A percentile compares a stretch with the other conserved stretches of the same genome.
Conservation (phyloP, 129 eudicot genomes). For the Artemisia argyi region DNA sequence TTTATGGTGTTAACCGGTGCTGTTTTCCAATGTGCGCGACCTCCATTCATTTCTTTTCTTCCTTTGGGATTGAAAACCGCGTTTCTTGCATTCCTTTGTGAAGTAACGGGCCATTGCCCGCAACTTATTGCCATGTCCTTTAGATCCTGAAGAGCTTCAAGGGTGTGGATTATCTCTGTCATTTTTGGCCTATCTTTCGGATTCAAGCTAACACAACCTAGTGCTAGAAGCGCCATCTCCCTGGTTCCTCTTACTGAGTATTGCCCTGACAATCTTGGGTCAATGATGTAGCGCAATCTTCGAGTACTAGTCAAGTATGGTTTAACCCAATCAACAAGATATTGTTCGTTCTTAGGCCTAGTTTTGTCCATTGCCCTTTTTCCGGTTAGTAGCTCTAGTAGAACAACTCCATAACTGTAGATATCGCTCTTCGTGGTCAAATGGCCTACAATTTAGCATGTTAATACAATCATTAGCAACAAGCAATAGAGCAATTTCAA, state of each 20-base stretch:
- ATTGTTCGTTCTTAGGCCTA: constrained; percentile 67
- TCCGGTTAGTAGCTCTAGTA: constrained; percentile 80
- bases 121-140: constrained; percentile 85
- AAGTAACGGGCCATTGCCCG: constrained; percentile 78
- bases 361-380: constrained; percentile 82
- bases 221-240: constrained; percentile 72
- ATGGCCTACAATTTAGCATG: constrained; percentile 55
- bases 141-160: constrained; percentile 54
- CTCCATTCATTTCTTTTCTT: constrained; percentile 43
- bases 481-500: not conserved
- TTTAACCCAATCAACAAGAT: constrained; percentile 80
- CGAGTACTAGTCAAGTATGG: constrained; percentile 75
- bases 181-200: constrained; percentile 91
- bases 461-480: not conserved
- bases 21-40: constrained; percentile 46
- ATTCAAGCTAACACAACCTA: constrained; percentile 70
- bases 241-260: constrained; percentile 82
- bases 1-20: constrained; percentile 42
- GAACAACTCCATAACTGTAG: constrained; percentile 89
- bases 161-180: constrained; percentile 66
- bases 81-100: constrained; percentile 44
- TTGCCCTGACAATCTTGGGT: constrained; percentile 79
- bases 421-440: constrained; percentile 88
- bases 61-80: constrained; percentile 39
- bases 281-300: constrained; percentile 67